Percentiles rank a stretch among this genome's conserved stretches.
Evolutionary conservation across 257 asterid genomes (phyloP).

Genomic region (Petunia secreta): DNA sequence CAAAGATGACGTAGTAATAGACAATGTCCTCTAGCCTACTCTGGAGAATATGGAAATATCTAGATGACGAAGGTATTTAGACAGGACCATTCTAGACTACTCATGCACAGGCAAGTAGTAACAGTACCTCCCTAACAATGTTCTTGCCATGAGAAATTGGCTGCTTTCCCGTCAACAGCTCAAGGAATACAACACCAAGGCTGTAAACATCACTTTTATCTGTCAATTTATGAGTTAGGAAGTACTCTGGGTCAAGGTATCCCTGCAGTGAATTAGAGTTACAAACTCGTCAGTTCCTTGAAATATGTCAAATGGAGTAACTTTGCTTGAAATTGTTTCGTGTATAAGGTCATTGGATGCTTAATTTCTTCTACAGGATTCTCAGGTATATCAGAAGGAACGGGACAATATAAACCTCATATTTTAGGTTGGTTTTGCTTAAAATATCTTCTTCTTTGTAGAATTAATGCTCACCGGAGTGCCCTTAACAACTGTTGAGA

Average conservation of each 20-base stretch:
- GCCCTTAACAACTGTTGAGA: conserved; percentile 95
- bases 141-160: conserved; percentile 97
- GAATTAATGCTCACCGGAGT: conserved; percentile 73
- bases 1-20: neutral
- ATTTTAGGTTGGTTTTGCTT: neutral
- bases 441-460: neutral
- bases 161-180: conserved; percentile 88
- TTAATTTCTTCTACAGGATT: neutral
- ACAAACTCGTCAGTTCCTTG: neutral
- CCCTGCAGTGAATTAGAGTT: conserved; percentile 57
- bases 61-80: neutral
- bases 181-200: conserved; percentile 94
- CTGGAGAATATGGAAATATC: neutral
- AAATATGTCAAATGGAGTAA: too few species aligned
- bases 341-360: too few species aligned
- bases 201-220: conserved; percentile 98
- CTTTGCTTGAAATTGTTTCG: too few species aligned
- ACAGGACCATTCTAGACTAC: neutral
- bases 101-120: neutral
- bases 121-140: conserved; percentile 90
- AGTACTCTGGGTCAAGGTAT: conserved; percentile 97
- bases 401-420: conserved; percentile 6
- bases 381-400: neutral
- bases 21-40: neutral
- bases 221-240: conserved; percentile 85